Conservation (phyloP, 257 asterid species). For the Paraleonurus japonicus region DNA sequence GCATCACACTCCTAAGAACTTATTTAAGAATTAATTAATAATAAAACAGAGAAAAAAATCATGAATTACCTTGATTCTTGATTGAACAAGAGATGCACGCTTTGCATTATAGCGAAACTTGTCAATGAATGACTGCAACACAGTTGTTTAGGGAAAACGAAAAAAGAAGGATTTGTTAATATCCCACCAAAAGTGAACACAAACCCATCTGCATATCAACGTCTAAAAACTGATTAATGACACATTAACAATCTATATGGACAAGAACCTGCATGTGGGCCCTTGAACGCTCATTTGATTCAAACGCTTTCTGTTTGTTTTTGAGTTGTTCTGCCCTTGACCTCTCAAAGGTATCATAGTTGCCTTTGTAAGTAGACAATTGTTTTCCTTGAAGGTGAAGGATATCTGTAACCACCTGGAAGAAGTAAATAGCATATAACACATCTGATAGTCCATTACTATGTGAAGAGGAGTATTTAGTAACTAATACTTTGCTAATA, state of each 20-base stretch:
- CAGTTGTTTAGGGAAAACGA: not conserved
- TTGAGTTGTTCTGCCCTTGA: constrained; percentile 88
- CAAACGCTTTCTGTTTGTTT: constrained; percentile 91
- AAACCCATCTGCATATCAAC: not conserved
- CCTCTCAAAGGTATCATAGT: constrained; percentile 91
- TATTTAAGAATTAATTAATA: not conserved
- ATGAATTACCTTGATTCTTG: constrained; percentile 86
- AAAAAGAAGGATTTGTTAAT: constrained; percentile 3
- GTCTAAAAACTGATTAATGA: not conserved
- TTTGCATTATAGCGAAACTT: constrained; percentile 97
- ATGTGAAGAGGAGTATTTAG: not conserved
- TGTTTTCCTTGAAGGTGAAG: constrained; percentile 88
- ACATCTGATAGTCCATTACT: constrained; percentile 1
- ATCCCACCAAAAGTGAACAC: constrained; percentile 14
- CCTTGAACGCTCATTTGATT: constrained; percentile 85
- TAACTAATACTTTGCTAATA: constrained; percentile 4
- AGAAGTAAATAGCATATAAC: constrained; percentile 19
- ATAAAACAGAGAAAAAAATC: not conserved
- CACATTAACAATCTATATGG: constrained; percentile 2
- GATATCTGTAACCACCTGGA: constrained; percentile 93
- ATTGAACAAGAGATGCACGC: constrained; percentile 99
- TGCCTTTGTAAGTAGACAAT: constrained; percentile 65
- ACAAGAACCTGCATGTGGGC: constrained; percentile 84
- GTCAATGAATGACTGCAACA: constrained; percentile 82
- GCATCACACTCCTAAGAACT: too few relatives aligned